Conservation (phyloP, 306 rosid genomes). For the Lathyrus aphaca region DNA sequence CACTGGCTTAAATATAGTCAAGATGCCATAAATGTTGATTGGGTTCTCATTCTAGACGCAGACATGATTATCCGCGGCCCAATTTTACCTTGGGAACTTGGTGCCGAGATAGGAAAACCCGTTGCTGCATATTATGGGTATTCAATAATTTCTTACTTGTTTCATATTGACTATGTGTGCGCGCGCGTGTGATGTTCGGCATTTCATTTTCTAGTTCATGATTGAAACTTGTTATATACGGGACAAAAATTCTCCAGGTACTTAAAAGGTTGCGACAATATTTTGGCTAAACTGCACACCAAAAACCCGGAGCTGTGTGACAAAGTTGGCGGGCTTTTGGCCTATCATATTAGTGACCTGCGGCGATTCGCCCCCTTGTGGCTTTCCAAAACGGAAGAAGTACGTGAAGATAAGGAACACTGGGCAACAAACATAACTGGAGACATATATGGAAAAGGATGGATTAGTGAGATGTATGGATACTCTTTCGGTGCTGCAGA, state of each 20-base stretch:
- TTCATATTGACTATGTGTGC: background rate
- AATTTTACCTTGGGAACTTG: constrained; percentile 95
- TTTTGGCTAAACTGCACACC: constrained; percentile 85
- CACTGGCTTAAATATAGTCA: constrained; percentile 92
- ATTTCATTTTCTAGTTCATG: constrained; percentile 24
- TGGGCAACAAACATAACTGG: constrained; percentile 95
- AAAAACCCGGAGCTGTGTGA: constrained; percentile 90
- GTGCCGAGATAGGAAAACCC: constrained; percentile 95
- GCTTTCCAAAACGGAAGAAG: constrained; percentile 99
- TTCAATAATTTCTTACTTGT: constrained; percentile 15
- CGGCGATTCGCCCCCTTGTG: constrained; percentile 92
- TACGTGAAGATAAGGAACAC: constrained; percentile 87
- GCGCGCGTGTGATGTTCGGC: background rate
- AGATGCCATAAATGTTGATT: constrained; percentile 93
- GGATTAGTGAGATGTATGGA: constrained; percentile 99
- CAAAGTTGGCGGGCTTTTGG: constrained; percentile 98
- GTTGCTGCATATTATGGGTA: constrained; percentile 98
- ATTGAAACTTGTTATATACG: constrained; percentile 36
- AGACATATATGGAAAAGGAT: constrained; percentile 85
- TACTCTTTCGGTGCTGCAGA: constrained; percentile 98
- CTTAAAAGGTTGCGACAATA: constrained; percentile 87
- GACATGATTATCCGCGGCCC: constrained; percentile 98
- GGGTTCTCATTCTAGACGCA: constrained; percentile 98
- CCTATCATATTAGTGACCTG: constrained; percentile 90
- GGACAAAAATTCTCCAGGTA: constrained; percentile 56